A percentile compares a stretch with the other conserved stretches of the same genome.
phyloP scores from a whole-genome alignment of 2,329 filamentous ascomycete species.

The Aotearoamyces nothofagi region DNA sequence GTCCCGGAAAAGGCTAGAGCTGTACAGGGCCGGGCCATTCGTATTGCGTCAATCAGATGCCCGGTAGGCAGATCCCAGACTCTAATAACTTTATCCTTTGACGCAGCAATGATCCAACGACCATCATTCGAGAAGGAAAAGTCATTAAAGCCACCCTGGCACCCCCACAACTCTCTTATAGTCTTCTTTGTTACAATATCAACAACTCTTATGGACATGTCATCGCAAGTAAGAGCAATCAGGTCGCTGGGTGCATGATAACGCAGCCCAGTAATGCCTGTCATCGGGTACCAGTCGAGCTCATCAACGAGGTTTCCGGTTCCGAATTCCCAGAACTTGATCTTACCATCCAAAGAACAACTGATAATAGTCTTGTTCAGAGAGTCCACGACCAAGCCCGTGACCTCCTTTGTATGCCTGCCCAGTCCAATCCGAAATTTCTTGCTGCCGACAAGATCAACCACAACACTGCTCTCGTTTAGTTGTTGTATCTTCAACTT shows the following conservation, averaged over 20 bases:
- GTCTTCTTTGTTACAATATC: constrained; percentile 83
- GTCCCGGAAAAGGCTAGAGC: constrained; percentile 78
- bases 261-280: constrained; percentile 58
- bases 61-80: constrained; percentile 95
- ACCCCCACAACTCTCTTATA: constrained; percentile 86
- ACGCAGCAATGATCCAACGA: constrained; percentile 82
- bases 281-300: constrained; percentile 70
- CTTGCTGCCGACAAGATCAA: constrained; percentile 7
- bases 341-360: constrained; percentile 75
- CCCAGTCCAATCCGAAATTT: constrained; percentile 32
- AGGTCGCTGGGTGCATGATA: constrained; percentile 77
- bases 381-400: constrained; percentile 77
- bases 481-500: constrained; percentile 54
- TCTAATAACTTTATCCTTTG: constrained; percentile 63
- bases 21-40: constrained; percentile 62
- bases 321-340: constrained; percentile 97
- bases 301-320: constrained; percentile 67
- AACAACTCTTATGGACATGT: constrained; percentile 74
- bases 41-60: constrained; percentile 86
- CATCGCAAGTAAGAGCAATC: constrained; percentile 77
- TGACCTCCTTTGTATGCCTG: constrained; percentile 69
- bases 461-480: constrained; percentile 16
- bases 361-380: constrained; percentile 77
- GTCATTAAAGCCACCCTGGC: constrained; percentile 57
- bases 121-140: constrained; percentile 86